phyloP scores from a whole-genome alignment of 73 alveolate species.

The Tetrahymena thermophila region DNA sequence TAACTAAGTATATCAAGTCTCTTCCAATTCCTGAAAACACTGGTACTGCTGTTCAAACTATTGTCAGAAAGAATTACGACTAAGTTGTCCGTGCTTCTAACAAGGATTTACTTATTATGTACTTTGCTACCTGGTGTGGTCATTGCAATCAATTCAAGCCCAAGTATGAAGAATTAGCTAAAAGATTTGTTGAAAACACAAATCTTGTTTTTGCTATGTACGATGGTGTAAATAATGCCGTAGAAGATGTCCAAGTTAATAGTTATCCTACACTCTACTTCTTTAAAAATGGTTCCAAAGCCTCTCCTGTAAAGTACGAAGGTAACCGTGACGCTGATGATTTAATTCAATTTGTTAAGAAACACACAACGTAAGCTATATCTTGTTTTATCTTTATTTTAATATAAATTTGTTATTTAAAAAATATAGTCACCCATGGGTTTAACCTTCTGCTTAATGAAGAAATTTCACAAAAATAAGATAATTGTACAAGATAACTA shows the following conservation, averaged over 20 bases:
- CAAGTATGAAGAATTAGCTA: conserved; percentile 88
- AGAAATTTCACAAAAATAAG: neutral
- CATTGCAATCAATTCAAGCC: conserved; percentile 92
- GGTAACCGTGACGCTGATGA: conserved; percentile 11
- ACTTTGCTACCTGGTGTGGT: conserved; percentile 93
- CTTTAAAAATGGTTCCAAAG: conserved; percentile 14
- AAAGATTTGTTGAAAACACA: conserved; percentile 75
- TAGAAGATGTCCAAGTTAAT: conserved; percentile 28
- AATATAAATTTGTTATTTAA: neutral
- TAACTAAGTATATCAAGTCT: neutral
- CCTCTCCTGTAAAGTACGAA: neutral
- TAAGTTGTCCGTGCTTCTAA: conserved; percentile 4
- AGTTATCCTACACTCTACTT: conserved; percentile 55
- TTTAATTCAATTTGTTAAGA: conserved; percentile 6
- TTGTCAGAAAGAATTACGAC: neutral
- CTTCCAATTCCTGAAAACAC: neutral
- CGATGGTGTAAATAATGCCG: conserved; percentile 45
- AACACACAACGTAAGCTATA: conserved; percentile 10
- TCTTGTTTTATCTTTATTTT: neutral
- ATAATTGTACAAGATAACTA: neutral
- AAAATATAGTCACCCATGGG: neutral
- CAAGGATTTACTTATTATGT: conserved; percentile 36
- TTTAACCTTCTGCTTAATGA: neutral
- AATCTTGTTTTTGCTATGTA: conserved; percentile 69
- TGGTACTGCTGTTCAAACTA: neutral